These are phyloP conservation scores for Irpex lacteus DNA, from an alignment of 1,284 basidiomycete genomes.

Conservation along the genomic window DNA sequence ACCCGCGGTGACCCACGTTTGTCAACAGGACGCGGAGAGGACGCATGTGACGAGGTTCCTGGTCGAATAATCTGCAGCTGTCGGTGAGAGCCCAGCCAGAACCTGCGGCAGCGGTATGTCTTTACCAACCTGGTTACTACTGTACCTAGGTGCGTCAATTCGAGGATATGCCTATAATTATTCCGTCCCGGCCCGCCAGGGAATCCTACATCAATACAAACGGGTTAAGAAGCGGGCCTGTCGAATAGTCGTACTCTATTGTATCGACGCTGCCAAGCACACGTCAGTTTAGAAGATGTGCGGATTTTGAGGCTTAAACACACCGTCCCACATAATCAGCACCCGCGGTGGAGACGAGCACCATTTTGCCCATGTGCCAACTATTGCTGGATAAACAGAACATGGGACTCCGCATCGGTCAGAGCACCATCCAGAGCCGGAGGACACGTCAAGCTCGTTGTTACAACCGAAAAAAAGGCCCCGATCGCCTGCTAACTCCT, in stretches of 20 bases:
- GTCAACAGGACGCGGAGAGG: neutral
- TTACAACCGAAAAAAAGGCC: neutral
- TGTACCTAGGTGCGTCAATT: neutral
- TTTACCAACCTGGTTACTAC: too few relatives aligned
- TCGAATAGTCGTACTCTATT: neutral
- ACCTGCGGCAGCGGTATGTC: too few relatives aligned
- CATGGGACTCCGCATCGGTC: neutral
- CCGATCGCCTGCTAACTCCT: neutral
- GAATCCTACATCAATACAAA: neutral
- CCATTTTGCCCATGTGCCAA: neutral
- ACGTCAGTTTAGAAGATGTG: neutral
- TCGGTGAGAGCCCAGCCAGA: neutral
- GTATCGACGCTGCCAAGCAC: neutral
- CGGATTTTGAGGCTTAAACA: too few relatives aligned
- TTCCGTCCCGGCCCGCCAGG: neutral
- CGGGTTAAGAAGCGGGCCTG: neutral
- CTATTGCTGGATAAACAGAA: neutral
- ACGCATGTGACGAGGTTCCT: neutral
- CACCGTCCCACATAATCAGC: too few relatives aligned
- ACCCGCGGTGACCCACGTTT: neutral
- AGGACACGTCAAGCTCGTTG: neutral
- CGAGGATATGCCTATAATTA: conserved; percentile 4
- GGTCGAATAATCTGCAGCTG: neutral
- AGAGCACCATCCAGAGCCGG: neutral
- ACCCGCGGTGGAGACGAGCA: too few relatives aligned